These are phyloP conservation scores for Yamagishiella unicocca DNA, from an alignment of 139 green algal genomes.

Conservation along the genomic window DNA sequence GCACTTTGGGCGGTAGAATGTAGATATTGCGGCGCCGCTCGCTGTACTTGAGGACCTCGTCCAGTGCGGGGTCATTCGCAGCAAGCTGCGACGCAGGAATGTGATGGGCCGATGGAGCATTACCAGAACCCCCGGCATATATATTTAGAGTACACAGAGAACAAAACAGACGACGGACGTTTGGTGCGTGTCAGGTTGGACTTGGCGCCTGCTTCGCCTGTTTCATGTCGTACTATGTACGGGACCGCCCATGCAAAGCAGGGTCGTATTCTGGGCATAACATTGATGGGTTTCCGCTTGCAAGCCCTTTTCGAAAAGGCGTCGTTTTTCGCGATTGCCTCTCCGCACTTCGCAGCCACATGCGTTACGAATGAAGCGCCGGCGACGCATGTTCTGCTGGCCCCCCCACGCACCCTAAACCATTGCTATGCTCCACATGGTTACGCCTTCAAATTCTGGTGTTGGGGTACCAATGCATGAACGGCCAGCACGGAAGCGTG, in stretches of 20 bases:
- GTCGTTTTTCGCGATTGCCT: too few species aligned
- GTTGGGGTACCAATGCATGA: too few species aligned
- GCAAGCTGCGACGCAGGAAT: background rate
- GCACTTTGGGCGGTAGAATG: background rate
- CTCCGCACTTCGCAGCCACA: too few species aligned
- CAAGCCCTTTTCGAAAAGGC: too few species aligned
- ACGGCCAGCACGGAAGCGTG: too few species aligned
- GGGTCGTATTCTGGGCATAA: too few species aligned
- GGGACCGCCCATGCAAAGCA: background rate
- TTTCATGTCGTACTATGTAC: too few species aligned
- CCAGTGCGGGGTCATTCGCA: background rate
- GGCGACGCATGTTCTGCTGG: too few species aligned
- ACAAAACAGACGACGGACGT: background rate
- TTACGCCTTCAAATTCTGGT: background rate
- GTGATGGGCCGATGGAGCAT: background rate
- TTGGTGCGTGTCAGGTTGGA: background rate
- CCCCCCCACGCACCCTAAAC: background rate
- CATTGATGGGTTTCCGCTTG: too few species aligned
- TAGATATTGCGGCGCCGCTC: constrained; percentile 29
- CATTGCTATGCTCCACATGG: background rate
- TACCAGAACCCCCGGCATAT: too few species aligned
- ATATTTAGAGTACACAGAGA: too few species aligned
- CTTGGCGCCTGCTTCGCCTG: background rate
- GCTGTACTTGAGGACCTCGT: background rate
- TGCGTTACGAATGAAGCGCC: too few species aligned